Evolutionary conservation across 2,329 filamentous ascomycete genomes (phyloP).

Genomic region (Penicillium sp.): DNA sequence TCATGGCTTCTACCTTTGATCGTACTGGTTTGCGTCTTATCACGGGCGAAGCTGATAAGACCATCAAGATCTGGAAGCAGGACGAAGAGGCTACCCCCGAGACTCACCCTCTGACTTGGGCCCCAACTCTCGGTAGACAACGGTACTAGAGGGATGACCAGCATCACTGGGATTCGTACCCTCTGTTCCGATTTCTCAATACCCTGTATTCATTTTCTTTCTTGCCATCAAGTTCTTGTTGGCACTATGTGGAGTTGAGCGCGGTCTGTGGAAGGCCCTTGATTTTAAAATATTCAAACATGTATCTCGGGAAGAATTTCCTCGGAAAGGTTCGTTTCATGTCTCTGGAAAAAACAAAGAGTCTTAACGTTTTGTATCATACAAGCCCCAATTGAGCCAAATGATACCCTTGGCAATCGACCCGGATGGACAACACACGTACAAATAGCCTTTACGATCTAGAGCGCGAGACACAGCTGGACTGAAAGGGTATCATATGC

Average conservation of each 20-base stretch:
- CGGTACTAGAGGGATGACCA: constrained; percentile 58
- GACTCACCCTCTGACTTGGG: constrained; percentile 90
- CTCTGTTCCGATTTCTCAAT: constrained; percentile 22
- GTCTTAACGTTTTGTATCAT: constrained; percentile 4
- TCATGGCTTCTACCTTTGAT: constrained; percentile 94
- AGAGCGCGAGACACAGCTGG: background rate
- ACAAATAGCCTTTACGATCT: background rate
- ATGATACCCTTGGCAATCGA: background rate
- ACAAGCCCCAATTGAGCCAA: background rate
- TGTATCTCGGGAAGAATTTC: constrained; percentile 2
- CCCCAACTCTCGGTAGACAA: constrained; percentile 71
- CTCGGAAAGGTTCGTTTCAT: constrained; percentile 5
- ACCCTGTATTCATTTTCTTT: constrained; percentile 23
- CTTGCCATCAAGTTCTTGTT: constrained; percentile 10
- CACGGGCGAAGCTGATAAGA: constrained; percentile 95
- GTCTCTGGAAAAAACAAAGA: constrained; percentile 13
- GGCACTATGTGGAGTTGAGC: constrained; percentile 35
- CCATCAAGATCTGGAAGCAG: constrained; percentile 96
- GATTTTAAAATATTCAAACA: constrained; percentile 6
- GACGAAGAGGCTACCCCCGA: constrained; percentile 89
- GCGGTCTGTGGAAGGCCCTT: constrained; percentile 19
- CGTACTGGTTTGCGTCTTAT: constrained; percentile 84
- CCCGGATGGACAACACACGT: background rate
- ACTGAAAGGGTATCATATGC: constrained; percentile 21
- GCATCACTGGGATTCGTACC: background rate